A percentile compares a stretch with the other conserved stretches of the same genome.
These are phyloP conservation scores for Hagleromyces aurorensis DNA, from an alignment of 805 yeast genomes.

Conservation along the genomic window DNA sequence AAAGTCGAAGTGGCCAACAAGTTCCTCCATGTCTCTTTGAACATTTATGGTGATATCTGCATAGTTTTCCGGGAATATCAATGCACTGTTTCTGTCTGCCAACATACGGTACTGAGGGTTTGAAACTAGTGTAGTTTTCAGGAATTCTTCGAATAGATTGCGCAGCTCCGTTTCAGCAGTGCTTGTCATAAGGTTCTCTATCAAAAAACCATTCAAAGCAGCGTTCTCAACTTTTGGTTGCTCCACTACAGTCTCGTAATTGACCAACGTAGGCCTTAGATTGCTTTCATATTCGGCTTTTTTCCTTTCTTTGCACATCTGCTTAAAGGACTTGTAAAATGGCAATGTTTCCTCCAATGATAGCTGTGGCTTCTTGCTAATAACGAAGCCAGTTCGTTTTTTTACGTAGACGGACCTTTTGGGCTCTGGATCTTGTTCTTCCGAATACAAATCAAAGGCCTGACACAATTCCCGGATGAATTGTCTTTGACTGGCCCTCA, in stretches of 20 bases:
- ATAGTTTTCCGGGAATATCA: conserved; percentile 29
- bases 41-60: conserved; percentile 32
- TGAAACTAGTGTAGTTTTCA: conserved; percentile 23
- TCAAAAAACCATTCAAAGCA: conserved; percentile 44
- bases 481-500: conserved; percentile 59
- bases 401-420: conserved; percentile 61
- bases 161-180: conserved; percentile 41
- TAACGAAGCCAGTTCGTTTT: conserved; percentile 25
- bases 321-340: conserved; percentile 38
- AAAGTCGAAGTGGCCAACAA: conserved; percentile 31
- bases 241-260: conserved; percentile 20
- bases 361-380: conserved; percentile 20
- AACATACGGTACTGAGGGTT: conserved; percentile 18
- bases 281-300: conserved; percentile 24
- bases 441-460: conserved; percentile 50
- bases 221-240: conserved; percentile 22
- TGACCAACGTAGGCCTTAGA: conserved; percentile 17
- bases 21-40: conserved; percentile 36
- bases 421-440: conserved; percentile 80
- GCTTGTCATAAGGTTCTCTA: conserved; percentile 48
- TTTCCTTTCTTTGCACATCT: conserved; percentile 30
- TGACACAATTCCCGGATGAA: conserved; percentile 65
- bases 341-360: conserved; percentile 29
- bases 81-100: conserved; percentile 8
- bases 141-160: conserved; percentile 25